Evolutionary conservation across 192 early-diverging fungal genomes (phyloP).

Genomic region (Coemansia sp.): DNA sequence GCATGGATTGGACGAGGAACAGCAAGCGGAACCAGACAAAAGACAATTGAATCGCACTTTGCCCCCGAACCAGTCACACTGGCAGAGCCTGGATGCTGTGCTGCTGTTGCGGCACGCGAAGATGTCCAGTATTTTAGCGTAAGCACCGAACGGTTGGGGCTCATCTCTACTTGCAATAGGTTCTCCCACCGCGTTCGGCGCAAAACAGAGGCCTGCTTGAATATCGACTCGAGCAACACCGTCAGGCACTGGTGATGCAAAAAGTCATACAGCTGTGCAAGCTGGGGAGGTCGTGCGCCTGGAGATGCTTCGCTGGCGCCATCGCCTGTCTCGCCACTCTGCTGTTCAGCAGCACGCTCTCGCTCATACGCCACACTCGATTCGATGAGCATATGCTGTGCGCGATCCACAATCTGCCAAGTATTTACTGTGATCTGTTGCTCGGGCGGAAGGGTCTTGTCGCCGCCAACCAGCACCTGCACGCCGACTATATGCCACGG

Average conservation of each 20-base stretch:
- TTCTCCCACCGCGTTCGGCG: slow-evolving; percentile 48
- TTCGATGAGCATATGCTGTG: slow-evolving; percentile 35
- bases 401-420: slow-evolving; percentile 26
- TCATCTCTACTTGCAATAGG: slow-evolving; percentile 42
- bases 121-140: slow-evolving; percentile 48
- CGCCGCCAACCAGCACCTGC: slow-evolving; percentile 62
- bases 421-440: slow-evolving; percentile 37
- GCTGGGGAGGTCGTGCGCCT: slow-evolving; percentile 53
- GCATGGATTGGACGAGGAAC: slow-evolving; percentile 51
- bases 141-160: slow-evolving; percentile 25
- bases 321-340: background rate
- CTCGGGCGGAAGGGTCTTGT: slow-evolving; percentile 17
- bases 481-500: slow-evolving; percentile 76
- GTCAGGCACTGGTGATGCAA: slow-evolving; percentile 67
- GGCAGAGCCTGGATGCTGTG: slow-evolving; percentile 2
- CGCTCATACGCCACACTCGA: slow-evolving; percentile 3
- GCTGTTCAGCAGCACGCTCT: background rate
- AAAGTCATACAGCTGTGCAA: slow-evolving; percentile 74
- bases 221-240: slow-evolving; percentile 69
- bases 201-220: slow-evolving; percentile 57
- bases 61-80: background rate
- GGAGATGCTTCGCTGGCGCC: background rate
- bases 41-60: slow-evolving; percentile 25
- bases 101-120: slow-evolving; percentile 21
- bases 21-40: slow-evolving; percentile 23